Evolutionary conservation across 306 rosid genomes (phyloP).

Genomic region (Boehmeria nivea): DNA sequence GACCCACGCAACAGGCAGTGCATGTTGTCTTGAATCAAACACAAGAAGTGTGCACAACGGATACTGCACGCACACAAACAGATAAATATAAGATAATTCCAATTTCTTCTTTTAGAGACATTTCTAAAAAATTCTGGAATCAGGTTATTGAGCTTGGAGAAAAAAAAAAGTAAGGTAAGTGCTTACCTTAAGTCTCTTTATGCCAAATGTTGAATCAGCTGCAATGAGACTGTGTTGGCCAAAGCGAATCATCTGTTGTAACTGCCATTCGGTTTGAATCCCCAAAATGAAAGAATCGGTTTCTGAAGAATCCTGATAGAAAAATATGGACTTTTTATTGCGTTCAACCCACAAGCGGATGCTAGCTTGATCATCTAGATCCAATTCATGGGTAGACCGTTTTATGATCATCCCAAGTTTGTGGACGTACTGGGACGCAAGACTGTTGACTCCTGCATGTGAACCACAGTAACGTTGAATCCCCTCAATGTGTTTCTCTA

Average conservation of each 20-base stretch:
- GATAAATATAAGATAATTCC: too few relatives aligned
- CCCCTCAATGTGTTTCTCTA: conserved; percentile 94
- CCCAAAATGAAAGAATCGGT: conserved; percentile 81
- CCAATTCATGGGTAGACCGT: conserved; percentile 89
- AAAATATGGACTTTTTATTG: conserved; percentile 65
- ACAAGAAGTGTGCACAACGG: conserved; percentile 88
- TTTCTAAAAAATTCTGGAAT: conserved; percentile 1
- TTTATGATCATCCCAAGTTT: conserved; percentile 92
- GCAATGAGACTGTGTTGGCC: conserved; percentile 85
- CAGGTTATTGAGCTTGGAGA: not conserved
- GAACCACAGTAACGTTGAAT: conserved; percentile 79
- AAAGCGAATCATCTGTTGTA: conserved; percentile 89
- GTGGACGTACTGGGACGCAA: conserved; percentile 92
- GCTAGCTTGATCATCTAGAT: conserved; percentile 93
- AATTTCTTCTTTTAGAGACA: too few relatives aligned
- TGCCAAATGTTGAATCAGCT: conserved; percentile 82
- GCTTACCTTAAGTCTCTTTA: conserved; percentile 80
- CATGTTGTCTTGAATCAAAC: conserved; percentile 94
- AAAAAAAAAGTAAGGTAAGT: not conserved
- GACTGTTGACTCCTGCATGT: conserved; percentile 65
- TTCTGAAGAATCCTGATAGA: conserved; percentile 79
- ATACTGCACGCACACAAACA: conserved; percentile 52
- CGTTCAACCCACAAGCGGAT: conserved; percentile 93
- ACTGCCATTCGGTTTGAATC: conserved; percentile 97
- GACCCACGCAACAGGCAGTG: conserved; percentile 93